phyloP scores from a whole-genome alignment of 2,329 filamentous ascomycete genomes.

The Lomentospora prolificans region DNA sequence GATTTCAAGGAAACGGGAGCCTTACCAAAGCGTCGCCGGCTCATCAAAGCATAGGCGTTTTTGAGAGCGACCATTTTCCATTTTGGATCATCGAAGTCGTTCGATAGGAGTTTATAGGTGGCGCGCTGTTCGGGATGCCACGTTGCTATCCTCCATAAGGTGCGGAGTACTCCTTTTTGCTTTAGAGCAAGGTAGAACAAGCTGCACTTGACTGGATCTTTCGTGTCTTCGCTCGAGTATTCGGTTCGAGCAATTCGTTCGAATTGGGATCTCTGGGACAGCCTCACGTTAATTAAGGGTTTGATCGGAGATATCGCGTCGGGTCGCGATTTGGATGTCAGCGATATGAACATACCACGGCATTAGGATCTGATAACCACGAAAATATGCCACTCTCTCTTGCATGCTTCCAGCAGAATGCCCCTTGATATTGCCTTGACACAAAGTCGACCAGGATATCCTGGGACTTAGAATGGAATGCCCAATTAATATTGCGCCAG shows the following conservation, averaged over 20 bases:
- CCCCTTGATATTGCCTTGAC: conserved; percentile 66
- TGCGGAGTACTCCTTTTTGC: conserved; percentile 84
- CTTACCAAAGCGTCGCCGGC: conserved; percentile 75
- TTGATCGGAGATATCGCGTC: too few species aligned
- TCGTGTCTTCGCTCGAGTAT: conserved; percentile 78
- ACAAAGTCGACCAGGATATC: conserved; percentile 84
- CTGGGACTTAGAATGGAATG: conserved; percentile 75
- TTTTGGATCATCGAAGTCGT: conserved; percentile 78
- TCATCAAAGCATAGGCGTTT: conserved; percentile 91
- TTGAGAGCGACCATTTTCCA: conserved; percentile 89
- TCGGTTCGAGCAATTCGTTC: conserved; percentile 88
- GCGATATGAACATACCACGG: conserved; percentile 50
- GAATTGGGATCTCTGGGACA: conserved; percentile 59
- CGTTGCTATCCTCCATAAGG: conserved; percentile 86
- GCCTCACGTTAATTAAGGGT: too few species aligned
- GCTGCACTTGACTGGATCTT: conserved; percentile 84
- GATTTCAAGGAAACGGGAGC: conserved; percentile 1
- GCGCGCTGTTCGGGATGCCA: conserved; percentile 80
- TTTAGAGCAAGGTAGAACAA: conserved; percentile 83
- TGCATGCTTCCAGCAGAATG: conserved; percentile 76
- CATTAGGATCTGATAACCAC: conserved; percentile 73
- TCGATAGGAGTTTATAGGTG: conserved; percentile 72
- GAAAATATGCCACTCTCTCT: conserved; percentile 85
- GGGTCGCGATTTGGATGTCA: background rate
- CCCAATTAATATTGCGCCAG: conserved; percentile 77